Conservation (phyloP, 371 early-diverging fungal species). For the Phascolomyces articulosus region DNA sequence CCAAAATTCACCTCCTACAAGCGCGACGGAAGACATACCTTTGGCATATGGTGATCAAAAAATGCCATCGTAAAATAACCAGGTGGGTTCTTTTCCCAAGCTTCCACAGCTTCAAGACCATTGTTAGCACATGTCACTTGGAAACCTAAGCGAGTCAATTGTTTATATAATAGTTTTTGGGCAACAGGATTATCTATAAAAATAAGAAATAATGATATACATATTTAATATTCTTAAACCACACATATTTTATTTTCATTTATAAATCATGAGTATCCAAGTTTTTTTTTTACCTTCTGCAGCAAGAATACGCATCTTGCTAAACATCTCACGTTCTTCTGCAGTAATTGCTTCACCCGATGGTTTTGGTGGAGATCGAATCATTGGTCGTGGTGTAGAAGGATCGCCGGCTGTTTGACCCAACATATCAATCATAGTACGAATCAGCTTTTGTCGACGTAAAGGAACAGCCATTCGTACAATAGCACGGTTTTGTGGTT, state of each 20-base stretch:
- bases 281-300: conserved; percentile 27
- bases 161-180: conserved; percentile 43
- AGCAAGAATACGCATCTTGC: conserved; percentile 39
- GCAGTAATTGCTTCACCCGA: conserved; percentile 18
- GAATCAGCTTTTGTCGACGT: conserved; percentile 51
- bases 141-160: conserved; percentile 44
- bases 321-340: conserved; percentile 31
- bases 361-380: not conserved
- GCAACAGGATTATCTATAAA: conserved; percentile 45
- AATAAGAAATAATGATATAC: not conserved
- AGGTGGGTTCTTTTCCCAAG: conserved; percentile 32
- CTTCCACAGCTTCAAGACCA: conserved; percentile 42
- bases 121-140: conserved; percentile 47
- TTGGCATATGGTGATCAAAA: conserved; percentile 55
- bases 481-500: not conserved
- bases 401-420: not conserved
- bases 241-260: not conserved
- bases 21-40: too few relatives aligned
- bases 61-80: conserved; percentile 42
- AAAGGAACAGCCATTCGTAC: conserved; percentile 53
- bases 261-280: too few relatives aligned
- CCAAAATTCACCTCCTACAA: too few relatives aligned
- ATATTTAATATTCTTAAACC: not conserved
- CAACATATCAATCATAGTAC: conserved; percentile 19
- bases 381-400: not conserved